These are phyloP conservation scores for Zanthoxylum bungeanum DNA, from an alignment of 345 rosid species.

Conservation along the genomic window DNA sequence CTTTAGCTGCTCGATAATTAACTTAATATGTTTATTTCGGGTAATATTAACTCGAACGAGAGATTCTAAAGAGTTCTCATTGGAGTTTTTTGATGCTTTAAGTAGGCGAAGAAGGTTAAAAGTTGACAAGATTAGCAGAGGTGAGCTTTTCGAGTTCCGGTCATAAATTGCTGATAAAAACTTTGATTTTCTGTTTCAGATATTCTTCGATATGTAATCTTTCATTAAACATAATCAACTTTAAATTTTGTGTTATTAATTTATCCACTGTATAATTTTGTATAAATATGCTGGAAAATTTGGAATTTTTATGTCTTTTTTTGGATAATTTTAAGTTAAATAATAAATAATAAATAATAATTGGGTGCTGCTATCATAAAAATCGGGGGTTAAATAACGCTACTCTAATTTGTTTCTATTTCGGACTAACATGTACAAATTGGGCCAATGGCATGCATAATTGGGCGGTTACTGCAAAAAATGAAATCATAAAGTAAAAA, in stretches of 20 bases:
- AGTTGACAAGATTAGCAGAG: constrained; percentile 70
- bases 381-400: too few relatives aligned
- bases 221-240: neutral
- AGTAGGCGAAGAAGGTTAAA: constrained; percentile 74
- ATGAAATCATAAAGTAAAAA: too few relatives aligned
- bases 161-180: constrained; percentile 87
- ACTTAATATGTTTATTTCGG: neutral
- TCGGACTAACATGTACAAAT: neutral
- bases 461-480: too few relatives aligned
- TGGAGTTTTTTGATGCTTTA: constrained; percentile 83
- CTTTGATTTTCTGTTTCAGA: constrained; percentile 97
- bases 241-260: too few relatives aligned
- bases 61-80: constrained; percentile 84
- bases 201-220: constrained; percentile 98
- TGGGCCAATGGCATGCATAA: neutral
- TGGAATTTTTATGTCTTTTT: too few relatives aligned
- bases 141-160: constrained; percentile 90
- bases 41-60: constrained; percentile 61
- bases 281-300: too few relatives aligned
- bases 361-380: too few relatives aligned
- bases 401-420: neutral
- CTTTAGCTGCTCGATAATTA: constrained; percentile 74
- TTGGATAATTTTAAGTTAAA: too few relatives aligned
- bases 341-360: too few relatives aligned
- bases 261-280: too few relatives aligned